Evolutionary conservation across 768 basidiomycete species (phyloP).

Genomic region (Lentinula sp.): DNA sequence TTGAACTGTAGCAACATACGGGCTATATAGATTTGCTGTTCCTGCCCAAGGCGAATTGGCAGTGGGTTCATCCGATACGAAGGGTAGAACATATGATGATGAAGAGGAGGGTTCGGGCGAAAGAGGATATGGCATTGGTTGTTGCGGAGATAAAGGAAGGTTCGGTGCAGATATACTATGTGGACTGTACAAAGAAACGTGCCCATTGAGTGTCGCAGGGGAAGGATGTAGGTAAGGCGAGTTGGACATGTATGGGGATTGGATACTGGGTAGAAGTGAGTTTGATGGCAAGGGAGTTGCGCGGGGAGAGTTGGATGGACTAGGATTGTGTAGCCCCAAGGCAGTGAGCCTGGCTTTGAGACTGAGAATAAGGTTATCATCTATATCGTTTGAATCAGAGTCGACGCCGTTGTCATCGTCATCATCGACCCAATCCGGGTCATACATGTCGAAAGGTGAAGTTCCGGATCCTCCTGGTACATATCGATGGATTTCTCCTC

Average conservation of each 20-base stretch:
- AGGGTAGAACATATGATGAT: not conserved
- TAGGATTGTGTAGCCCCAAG: not conserved
- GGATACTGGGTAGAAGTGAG: not conserved
- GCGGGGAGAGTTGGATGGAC: not conserved
- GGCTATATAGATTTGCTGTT: not conserved
- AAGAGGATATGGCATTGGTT: not conserved
- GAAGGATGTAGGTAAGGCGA: constrained; percentile 1
- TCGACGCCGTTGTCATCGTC: not conserved
- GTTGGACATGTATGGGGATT: not conserved
- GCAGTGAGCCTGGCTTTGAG: constrained; percentile 1
- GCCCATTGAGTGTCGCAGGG: not conserved
- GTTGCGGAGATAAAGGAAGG: not conserved
- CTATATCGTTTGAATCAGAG: not conserved
- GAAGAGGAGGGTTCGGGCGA: not conserved
- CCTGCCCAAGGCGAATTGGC: not conserved
- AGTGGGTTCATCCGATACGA: not conserved
- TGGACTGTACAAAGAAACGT: not conserved
- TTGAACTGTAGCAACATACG: not conserved
- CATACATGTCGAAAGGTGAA: not conserved
- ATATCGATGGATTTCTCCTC: constrained; percentile 4
- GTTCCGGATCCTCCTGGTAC: not conserved
- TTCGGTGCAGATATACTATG: constrained; percentile 2
- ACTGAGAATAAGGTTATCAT: not conserved
- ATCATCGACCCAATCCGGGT: not conserved
- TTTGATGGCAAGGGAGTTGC: not conserved